A percentile compares a stretch with the other conserved stretches of the same genome.
Evolutionary conservation across 2,329 filamentous ascomycete species (phyloP).

Genomic region (Alternaria metachromatica): DNA sequence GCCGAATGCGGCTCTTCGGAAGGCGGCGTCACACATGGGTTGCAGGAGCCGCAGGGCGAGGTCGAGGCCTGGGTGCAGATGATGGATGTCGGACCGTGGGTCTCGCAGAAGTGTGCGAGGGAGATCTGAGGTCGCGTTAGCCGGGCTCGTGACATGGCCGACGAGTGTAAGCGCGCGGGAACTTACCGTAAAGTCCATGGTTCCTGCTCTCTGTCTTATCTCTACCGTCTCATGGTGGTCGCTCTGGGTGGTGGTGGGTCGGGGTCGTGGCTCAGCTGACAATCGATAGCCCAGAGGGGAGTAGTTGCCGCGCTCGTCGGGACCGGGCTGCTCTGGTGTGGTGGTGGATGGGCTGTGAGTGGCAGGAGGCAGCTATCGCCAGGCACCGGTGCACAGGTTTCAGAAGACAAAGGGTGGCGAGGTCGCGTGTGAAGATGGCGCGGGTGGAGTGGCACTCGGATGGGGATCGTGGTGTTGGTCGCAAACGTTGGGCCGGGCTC

Average conservation of each 20-base stretch:
- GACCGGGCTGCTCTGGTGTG: slow-evolving; percentile 27
- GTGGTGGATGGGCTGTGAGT: slow-evolving; percentile 28
- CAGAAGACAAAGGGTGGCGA: slow-evolving; percentile 25
- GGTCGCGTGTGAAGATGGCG: slow-evolving; percentile 25
- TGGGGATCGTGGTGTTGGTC: slow-evolving; percentile 17
- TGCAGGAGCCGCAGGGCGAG: slow-evolving; percentile 61
- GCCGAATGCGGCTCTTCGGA: slow-evolving; percentile 45
- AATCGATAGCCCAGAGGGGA: slow-evolving; percentile 26
- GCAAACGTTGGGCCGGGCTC: slow-evolving; percentile 26
- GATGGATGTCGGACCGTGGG: slow-evolving; percentile 67
- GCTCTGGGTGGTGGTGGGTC: slow-evolving; percentile 32
- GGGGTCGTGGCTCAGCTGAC: slow-evolving; percentile 45
- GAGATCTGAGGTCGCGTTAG: slow-evolving; percentile 56
- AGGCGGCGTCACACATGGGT: slow-evolving; percentile 53
- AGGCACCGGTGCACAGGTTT: slow-evolving; percentile 29
- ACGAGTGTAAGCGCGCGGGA: slow-evolving; percentile 25
- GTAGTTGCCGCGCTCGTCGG: slow-evolving; percentile 26
- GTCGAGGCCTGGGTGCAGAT: slow-evolving; percentile 66
- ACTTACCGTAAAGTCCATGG: slow-evolving; percentile 52
- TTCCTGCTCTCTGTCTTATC: slow-evolving; percentile 30
- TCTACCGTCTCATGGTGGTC: slow-evolving; percentile 43
- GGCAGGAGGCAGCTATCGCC: slow-evolving; percentile 25
- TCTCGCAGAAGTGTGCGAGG: slow-evolving; percentile 68
- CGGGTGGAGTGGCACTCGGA: slow-evolving; percentile 14
- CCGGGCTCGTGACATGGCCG: slow-evolving; percentile 3